These are phyloP conservation scores for Naganishia kalamii DNA, from an alignment of 768 basidiomycete species.

Conservation along the genomic window DNA sequence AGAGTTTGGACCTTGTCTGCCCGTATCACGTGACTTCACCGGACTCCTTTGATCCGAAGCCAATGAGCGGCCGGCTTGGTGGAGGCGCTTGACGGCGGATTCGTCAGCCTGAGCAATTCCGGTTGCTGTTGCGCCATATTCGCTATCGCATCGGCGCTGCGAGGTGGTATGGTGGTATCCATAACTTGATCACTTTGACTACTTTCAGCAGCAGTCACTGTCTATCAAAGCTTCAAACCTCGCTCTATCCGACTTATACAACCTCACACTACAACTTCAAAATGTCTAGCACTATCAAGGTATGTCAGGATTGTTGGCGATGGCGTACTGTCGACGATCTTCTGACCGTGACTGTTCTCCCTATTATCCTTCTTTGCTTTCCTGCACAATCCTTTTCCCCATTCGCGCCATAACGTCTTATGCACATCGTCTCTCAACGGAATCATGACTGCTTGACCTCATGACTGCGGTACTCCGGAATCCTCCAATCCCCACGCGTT, in stretches of 20 bases:
- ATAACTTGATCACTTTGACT: not conserved
- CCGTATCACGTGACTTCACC: not conserved
- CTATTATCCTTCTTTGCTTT: not conserved
- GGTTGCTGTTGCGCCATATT: not conserved
- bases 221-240: too few relatives aligned
- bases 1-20: too few relatives aligned
- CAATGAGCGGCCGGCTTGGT: not conserved
- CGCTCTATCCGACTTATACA: not conserved
- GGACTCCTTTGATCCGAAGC: not conserved
- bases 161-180: not conserved
- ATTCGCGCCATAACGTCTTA: not conserved
- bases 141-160: not conserved
- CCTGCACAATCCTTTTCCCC: not conserved
- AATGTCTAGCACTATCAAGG: conserved; percentile 17
- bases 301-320: not conserved
- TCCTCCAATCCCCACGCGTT: not conserved
- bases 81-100: not conserved
- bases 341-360: not conserved
- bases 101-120: conserved; percentile 2
- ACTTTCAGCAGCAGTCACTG: too few relatives aligned
- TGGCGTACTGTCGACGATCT: not conserved
- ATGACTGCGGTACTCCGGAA: not conserved
- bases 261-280: not conserved
- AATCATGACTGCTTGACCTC: conserved; percentile 2
- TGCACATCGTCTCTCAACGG: not conserved